phyloP scores from a whole-genome alignment of 768 basidiomycete species.

The Mycena haematopus region DNA sequence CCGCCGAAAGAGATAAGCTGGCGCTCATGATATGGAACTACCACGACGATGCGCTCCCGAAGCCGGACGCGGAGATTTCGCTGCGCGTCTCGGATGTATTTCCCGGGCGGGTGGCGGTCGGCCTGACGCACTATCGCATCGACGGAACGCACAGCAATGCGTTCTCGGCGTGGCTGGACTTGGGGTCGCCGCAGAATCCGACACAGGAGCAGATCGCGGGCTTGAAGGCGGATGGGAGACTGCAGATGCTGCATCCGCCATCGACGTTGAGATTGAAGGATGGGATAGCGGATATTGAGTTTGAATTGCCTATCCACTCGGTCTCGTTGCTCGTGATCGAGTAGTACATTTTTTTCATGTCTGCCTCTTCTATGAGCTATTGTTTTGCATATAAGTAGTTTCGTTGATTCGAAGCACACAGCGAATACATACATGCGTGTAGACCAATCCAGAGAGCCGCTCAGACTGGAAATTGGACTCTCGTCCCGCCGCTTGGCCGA shows the following conservation, averaged over 20 bases:
- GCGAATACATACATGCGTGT: too few species aligned
- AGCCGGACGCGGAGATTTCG: constrained; percentile 26
- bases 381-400: too few species aligned
- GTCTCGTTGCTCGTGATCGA: constrained; percentile 29
- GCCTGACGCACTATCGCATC: constrained; percentile 27
- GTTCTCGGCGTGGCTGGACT: constrained; percentile 21
- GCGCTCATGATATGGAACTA: constrained; percentile 27
- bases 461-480: too few species aligned
- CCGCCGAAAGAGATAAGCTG: constrained; percentile 22
- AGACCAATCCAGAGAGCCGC: too few species aligned
- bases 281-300: constrained; percentile 22
- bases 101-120: constrained; percentile 11
- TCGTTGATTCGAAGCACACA: too few species aligned
- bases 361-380: constrained; percentile 2
- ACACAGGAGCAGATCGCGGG: constrained; percentile 23
- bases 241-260: constrained; percentile 26
- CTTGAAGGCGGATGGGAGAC: constrained; percentile 24
- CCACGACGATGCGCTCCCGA: constrained; percentile 28
- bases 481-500: too few species aligned
- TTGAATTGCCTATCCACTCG: constrained; percentile 25
- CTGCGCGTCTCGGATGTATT: constrained; percentile 25
- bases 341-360: constrained; percentile 13
- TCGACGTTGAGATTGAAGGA: constrained; percentile 18
- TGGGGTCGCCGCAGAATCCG: constrained; percentile 25
- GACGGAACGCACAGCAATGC: constrained; percentile 28